Evolutionary conservation across 148 eudicot genomes (phyloP).

Genomic region (Talinum fruticosum): DNA sequence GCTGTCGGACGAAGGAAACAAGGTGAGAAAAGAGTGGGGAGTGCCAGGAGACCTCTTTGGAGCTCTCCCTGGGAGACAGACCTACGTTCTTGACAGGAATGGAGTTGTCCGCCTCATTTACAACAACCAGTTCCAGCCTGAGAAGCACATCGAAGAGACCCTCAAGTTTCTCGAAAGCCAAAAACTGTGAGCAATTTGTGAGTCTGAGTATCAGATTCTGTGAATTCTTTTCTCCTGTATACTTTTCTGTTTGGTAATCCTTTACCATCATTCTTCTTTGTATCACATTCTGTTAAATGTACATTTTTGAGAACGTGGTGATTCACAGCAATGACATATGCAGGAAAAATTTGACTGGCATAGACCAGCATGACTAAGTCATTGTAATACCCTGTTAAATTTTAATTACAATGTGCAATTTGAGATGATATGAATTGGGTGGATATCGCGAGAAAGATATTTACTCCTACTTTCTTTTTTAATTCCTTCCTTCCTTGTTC

Average conservation of each 20-base stretch:
- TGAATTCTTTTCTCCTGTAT: not conserved
- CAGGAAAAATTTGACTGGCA: too few species aligned
- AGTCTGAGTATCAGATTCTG: not conserved
- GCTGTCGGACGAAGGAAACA: constrained; percentile 89
- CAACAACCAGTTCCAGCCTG: constrained; percentile 98
- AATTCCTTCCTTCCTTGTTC: too few species aligned
- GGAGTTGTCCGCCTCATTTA: constrained; percentile 91
- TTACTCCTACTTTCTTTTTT: too few species aligned
- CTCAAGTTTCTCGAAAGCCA: constrained; percentile 75
- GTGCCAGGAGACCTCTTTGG: constrained; percentile 94
- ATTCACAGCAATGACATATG: too few species aligned
- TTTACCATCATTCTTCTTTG: not conserved
- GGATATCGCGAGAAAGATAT: too few species aligned
- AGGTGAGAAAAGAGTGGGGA: constrained; percentile 93
- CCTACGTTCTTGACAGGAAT: constrained; percentile 87
- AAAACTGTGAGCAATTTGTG: constrained; percentile 31
- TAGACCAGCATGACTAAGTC: too few species aligned
- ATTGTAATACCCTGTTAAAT: too few species aligned
- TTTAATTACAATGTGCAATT: too few species aligned
- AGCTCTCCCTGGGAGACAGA: constrained; percentile 87
- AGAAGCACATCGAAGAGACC: constrained; percentile 97
- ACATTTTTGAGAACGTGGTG: not conserved
- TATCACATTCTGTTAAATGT: not conserved
- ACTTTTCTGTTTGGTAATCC: not conserved
- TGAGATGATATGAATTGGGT: too few species aligned